Percentiles rank a stretch among this genome's conserved stretches.
Evolutionary conservation across 306 rosid genomes (phyloP).

Genomic region (Ceratonia siliqua): DNA sequence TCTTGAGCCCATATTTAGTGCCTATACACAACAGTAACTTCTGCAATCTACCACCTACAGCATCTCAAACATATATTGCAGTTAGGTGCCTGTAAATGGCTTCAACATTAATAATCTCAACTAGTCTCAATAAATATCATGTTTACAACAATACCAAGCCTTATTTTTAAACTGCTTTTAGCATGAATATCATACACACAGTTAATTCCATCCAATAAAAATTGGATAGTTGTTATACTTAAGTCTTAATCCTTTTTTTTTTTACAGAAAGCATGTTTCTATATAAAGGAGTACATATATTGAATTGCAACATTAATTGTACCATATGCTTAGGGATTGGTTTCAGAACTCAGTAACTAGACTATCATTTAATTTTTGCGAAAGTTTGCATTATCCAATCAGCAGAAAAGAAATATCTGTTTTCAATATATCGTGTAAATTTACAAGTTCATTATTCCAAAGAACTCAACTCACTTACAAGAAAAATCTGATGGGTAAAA

Average conservation of each 20-base stretch:
- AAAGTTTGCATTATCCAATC: background rate
- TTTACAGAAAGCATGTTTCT: no score
- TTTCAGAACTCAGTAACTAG: background rate
- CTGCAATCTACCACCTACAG: background rate
- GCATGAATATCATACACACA: background rate
- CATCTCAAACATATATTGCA: background rate
- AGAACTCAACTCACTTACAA: background rate
- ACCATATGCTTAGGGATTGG: no score
- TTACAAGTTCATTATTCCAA: background rate
- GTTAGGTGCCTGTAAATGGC: background rate
- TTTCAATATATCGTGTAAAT: background rate
- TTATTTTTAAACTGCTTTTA: no score
- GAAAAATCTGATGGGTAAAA: background rate
- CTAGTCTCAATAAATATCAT: background rate
- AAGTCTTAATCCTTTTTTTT: no score
- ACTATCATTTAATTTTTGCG: background rate
- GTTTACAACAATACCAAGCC: background rate
- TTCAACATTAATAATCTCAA: background rate
- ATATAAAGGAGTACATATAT: background rate
- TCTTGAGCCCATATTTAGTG: background rate
- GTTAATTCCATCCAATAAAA: background rate
- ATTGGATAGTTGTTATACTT: background rate
- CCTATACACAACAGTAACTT: background rate
- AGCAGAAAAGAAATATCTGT: background rate
- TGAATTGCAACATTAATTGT: no score